Conservation (phyloP, 208 protist genomes). For the Crithidia bombi region DNA sequence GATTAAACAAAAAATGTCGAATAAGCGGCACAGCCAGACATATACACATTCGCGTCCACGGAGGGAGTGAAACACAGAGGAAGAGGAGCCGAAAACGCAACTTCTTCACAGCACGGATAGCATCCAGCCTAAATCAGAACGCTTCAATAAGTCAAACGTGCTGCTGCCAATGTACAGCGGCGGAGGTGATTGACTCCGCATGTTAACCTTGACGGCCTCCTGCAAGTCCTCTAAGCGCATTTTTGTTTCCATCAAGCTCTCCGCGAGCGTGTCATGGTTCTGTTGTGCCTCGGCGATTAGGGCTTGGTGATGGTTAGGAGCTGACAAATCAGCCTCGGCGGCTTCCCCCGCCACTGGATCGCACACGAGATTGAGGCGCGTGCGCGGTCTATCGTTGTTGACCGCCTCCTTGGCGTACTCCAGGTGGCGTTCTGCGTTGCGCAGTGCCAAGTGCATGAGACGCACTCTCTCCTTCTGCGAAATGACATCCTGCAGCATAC, state of each 20-base stretch:
- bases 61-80: neutral
- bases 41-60: neutral
- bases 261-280: neutral
- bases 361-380: neutral
- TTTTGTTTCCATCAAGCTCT: neutral
- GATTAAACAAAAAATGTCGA: too few relatives aligned
- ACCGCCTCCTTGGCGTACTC: neutral
- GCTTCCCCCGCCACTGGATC: neutral
- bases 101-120: conserved; percentile 19
- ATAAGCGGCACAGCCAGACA: too few relatives aligned
- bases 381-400: neutral
- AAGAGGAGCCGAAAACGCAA: neutral
- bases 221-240: conserved; percentile 10
- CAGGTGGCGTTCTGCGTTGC: conserved; percentile 8
- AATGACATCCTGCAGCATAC: conserved; percentile 19
- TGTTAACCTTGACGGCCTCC: neutral
- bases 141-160: conserved; percentile 34
- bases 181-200: conserved; percentile 26
- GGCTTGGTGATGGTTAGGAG: neutral
- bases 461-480: conserved; percentile 5
- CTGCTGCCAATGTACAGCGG: conserved; percentile 50
- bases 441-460: neutral
- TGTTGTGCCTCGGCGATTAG: neutral
- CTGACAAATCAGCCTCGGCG: neutral
- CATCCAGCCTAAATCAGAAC: conserved; percentile 14